Evolutionary conservation across 345 rosid species (phyloP), one percentile per base, ranked within the genome.

Genomic region (Eucalyptus sp.): DNA sequence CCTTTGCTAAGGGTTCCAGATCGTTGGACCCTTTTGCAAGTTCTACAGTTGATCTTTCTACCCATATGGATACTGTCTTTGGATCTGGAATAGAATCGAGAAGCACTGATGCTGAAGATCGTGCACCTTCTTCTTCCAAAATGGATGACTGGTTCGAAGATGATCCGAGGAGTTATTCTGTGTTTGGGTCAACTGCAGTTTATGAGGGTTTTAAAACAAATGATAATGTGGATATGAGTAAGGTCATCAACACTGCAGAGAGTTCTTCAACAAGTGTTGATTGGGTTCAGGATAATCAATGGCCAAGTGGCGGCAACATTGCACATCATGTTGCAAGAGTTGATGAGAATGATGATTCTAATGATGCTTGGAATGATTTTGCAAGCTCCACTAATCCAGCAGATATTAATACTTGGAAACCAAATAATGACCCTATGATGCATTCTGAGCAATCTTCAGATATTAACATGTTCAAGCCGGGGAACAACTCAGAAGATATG

Each of bases 281-380:
- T 86, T 90, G 89, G 92, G 68, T 91, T 89, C 88, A 89, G 90
- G 93, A 89, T n/a, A 87, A 91, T 89, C 93, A 91, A 66, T 89
- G 93, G 93, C 91, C 90, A 90, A 88, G 88, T 48, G 89, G 76
- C 86, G 89, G 89, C 88, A 90, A 37, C 68, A 86, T 44, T 90
- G 88, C 90, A 50, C 66, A 89, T 88, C 92, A 89, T 86, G 79
- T 68, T 89, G 88, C 86, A 79, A 88, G 90, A 88, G 87, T 88
- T 84, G 91, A 89, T 87, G 92, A 92, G 89, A 94, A 93, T 87
- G 93, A 91, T 76, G 96, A 94, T 90, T 90, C 95, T 49, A 93
- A 95, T 92, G 95, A 94, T 60, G 87, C 90, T 86, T 96, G 97
- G 99, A 93, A 93, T 92, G 95, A 93, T 94, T 94, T 95, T 91